Evolutionary conservation across 2,329 filamentous ascomycete species (phyloP).

Genomic region (Hypoxylon sp.): DNA sequence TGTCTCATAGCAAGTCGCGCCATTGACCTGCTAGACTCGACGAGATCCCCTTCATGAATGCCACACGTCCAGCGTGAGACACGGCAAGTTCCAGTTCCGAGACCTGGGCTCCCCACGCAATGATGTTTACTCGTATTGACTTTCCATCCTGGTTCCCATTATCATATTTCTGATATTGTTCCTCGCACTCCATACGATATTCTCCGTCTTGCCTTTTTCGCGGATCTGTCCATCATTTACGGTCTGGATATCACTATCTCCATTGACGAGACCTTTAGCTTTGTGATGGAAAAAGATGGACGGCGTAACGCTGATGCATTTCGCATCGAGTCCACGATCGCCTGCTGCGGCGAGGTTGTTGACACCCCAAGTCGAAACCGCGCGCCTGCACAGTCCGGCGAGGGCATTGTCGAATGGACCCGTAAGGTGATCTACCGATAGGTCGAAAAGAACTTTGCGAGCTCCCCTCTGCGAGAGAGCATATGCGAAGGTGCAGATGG

Average conservation of each 20-base stretch:
- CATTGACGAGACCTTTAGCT: constrained; percentile 43
- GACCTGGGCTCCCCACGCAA: not conserved
- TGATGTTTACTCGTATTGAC: constrained; percentile 37
- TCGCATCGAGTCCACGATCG: constrained; percentile 47
- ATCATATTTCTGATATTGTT: constrained; percentile 52
- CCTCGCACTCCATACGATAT: constrained; percentile 52
- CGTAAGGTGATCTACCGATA: constrained; percentile 48
- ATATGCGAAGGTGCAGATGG: constrained; percentile 50
- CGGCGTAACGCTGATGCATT: constrained; percentile 52
- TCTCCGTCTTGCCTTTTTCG: constrained; percentile 51
- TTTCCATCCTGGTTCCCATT: constrained; percentile 46
- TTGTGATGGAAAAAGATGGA: constrained; percentile 52
- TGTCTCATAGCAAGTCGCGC: not conserved
- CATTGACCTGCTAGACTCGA: not conserved
- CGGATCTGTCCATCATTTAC: constrained; percentile 38
- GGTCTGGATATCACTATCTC: constrained; percentile 51
- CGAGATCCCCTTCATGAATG: not conserved
- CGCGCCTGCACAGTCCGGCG: constrained; percentile 49
- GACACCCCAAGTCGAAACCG: constrained; percentile 40
- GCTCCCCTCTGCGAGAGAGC: constrained; percentile 48
- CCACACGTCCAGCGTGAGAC: not conserved
- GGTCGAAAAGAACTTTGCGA: constrained; percentile 47
- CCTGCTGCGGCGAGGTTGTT: constrained; percentile 28
- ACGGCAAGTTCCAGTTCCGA: not conserved
- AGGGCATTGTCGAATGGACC: constrained; percentile 52